phyloP scores from a whole-genome alignment of 257 asterid genomes.

The Nicotiana attenuata region DNA sequence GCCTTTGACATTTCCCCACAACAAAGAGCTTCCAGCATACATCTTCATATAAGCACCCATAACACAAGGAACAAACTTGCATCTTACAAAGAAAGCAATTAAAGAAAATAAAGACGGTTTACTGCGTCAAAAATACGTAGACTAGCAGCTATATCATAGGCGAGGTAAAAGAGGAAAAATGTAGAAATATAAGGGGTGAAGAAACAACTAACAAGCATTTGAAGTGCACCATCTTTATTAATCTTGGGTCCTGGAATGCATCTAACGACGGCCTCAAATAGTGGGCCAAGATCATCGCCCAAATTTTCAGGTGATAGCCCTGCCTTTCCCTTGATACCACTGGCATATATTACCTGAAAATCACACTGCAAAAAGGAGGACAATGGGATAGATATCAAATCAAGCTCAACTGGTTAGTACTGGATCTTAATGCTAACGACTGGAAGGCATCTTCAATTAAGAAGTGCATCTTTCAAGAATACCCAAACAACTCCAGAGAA shows the following conservation, averaged over 20 bases:
- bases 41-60: neutral
- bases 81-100: neutral
- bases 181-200: neutral
- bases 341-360: slow-evolving; percentile 94
- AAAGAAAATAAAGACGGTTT: neutral
- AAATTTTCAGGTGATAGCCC: slow-evolving; percentile 88
- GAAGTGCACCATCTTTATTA: slow-evolving; percentile 87
- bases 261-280: slow-evolving; percentile 79
- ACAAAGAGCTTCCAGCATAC: neutral
- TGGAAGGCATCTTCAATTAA: neutral
- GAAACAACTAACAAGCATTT: slow-evolving; percentile 80
- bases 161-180: slow-evolving; percentile 1
- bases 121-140: neutral
- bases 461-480: neutral
- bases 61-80: neutral
- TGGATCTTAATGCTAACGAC: neutral
- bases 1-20: neutral
- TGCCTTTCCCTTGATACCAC: slow-evolving; percentile 94
- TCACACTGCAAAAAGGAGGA: slow-evolving; percentile 68
- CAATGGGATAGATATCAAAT: slow-evolving; percentile 2
- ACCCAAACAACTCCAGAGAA: neutral
- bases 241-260: slow-evolving; percentile 96
- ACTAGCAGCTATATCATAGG: neutral
- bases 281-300: slow-evolving; percentile 94
- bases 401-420: neutral